Evolutionary conservation across 805 yeast species (phyloP), one percentile per base, ranked within the genome.

Genomic region (Candida maltosa): DNA sequence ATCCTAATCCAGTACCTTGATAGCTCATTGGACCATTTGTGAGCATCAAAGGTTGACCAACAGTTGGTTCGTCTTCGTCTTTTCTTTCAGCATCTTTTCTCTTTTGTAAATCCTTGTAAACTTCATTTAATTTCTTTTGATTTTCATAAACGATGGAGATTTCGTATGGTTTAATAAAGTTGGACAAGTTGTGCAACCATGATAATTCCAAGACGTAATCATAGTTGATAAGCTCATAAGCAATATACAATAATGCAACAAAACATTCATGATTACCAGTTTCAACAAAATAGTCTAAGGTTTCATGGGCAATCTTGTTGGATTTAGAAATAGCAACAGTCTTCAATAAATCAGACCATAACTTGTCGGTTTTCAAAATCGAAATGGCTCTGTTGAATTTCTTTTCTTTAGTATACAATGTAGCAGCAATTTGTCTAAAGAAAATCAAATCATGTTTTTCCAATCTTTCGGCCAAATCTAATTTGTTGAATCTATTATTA

Each of bases 251-350:
- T 42, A 89, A 76, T 5, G 96, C 97, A 51, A 88, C 83, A 56
- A 87, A 85, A 52, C 96, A 86, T 69, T 93, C 98, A 62, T 83
- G 87, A 68, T 93, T 93, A 48, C 96, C 97, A 26, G 95, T 87
- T 51, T 91, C 97, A 41, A 93, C 97, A 60, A 93, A 93, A 68
- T 91, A 93, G 35, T 83, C 75, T 58, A 93, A 69, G 45, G 87
- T 69, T 41, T 93, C 97, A 59, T 87, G 91, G 23, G 95, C 89
- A 54, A 91, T 83, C 57, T 85, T 88, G 8, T 76, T 53, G 46
- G 82, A 81, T 43, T 77, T 76, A 14, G 97, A 88, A 39, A 80
- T 65, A 12, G 96, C 79, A 16, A 96, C 96, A 7, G 97, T 89
- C 55, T 79, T 86, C 56, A 93, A 84, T 43, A 96, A 89, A 60